Evolutionary conservation across 2,329 filamentous ascomycete species (phyloP).

Genomic region (Alternaria gaisen): DNA sequence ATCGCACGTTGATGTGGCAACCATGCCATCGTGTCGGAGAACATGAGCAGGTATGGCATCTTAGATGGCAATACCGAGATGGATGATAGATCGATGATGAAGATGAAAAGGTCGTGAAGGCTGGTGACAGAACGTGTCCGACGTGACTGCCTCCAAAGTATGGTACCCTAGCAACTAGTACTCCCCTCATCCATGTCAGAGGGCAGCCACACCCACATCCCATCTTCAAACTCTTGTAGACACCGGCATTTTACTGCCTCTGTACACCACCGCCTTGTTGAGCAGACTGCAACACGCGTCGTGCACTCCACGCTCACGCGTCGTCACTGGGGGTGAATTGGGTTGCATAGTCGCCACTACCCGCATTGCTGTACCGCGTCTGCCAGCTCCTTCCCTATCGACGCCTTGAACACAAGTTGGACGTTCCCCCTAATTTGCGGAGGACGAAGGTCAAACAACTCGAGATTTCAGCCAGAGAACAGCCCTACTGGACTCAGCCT

Average conservation of each 20-base stretch:
- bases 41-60: not conserved
- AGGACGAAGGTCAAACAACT: not conserved
- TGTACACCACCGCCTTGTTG: not conserved
- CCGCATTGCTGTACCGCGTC: not conserved
- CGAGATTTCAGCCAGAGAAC: not conserved
- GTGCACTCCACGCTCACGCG: not conserved
- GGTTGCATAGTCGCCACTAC: slow-evolving; percentile 7
- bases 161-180: slow-evolving; percentile 37
- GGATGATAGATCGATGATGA: slow-evolving; percentile 11
- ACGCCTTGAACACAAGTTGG: not conserved
- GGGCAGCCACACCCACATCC: slow-evolving; percentile 20
- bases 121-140: slow-evolving; percentile 13
- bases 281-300: not conserved
- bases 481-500: not conserved
- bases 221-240: slow-evolving; percentile 12
- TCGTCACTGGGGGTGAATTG: not conserved
- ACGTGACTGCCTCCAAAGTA: slow-evolving; percentile 22
- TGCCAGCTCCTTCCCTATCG: not conserved
- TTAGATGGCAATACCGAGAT: slow-evolving; percentile 3
- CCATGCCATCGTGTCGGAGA: not conserved
- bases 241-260: slow-evolving; percentile 2
- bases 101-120: slow-evolving; percentile 10
- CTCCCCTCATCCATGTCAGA: slow-evolving; percentile 29
- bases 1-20: not conserved
- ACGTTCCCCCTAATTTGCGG: not conserved